Conservation (phyloP, 1,139 yeast species). For the Eremothecium cymbalariae region DNA sequence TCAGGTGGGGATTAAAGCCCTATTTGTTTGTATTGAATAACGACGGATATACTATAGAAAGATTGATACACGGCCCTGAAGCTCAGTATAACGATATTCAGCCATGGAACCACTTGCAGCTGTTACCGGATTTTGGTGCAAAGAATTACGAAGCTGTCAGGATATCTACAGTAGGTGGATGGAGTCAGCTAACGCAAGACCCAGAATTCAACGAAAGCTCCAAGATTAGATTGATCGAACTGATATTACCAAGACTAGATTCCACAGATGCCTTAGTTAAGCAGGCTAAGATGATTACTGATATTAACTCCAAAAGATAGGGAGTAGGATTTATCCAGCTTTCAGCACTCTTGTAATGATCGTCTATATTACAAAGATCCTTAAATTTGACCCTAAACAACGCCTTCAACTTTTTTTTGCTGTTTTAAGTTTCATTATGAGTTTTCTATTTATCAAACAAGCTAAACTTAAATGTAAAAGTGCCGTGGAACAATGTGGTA, state of each 20-base stretch:
- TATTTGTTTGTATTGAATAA: constrained; percentile 67
- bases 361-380: too few relatives aligned
- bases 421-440: too few relatives aligned
- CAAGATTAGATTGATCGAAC: constrained; percentile 60
- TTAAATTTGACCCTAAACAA: too few relatives aligned
- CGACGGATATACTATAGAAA: constrained; percentile 73
- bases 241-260: constrained; percentile 63
- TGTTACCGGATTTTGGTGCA: constrained; percentile 59
- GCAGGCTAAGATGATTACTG: constrained; percentile 64
- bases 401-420: too few relatives aligned
- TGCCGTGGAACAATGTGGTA: too few relatives aligned
- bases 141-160: constrained; percentile 36
- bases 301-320: constrained; percentile 35
- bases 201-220: constrained; percentile 45
- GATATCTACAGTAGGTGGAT: constrained; percentile 50
- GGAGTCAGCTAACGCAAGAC: constrained; percentile 44
- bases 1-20: constrained; percentile 62
- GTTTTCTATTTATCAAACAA: too few relatives aligned
- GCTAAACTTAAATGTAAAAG: too few relatives aligned
- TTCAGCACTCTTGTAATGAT: too few relatives aligned
- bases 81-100: constrained; percentile 67
- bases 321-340: too few relatives aligned
- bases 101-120: constrained; percentile 59
- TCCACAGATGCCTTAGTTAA: constrained; percentile 57
- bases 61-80: constrained; percentile 63